These are phyloP conservation scores for Cantharellus cinnabarinus DNA, from an alignment of 768 basidiomycete species.

Conservation along the genomic window DNA sequence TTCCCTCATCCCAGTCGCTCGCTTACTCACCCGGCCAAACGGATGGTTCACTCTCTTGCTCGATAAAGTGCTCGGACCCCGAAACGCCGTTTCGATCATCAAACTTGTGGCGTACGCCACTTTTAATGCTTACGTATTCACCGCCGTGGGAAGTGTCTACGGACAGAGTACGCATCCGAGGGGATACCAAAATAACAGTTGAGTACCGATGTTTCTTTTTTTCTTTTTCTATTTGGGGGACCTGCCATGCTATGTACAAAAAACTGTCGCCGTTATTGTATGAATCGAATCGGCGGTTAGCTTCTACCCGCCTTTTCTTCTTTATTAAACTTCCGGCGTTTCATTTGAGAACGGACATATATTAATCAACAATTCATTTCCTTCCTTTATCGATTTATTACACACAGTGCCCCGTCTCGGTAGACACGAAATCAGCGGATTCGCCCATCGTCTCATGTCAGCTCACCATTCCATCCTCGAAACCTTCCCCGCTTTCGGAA, in stretches of 20 bases:
- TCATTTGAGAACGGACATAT: not conserved
- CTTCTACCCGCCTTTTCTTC: not conserved
- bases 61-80: not conserved
- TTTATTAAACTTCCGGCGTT: not conserved
- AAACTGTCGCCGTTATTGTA: too few species aligned
- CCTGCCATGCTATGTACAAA: too few species aligned
- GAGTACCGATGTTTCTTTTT: not conserved
- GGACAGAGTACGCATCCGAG: not conserved
- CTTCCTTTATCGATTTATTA: not conserved
- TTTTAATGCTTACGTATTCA: not conserved
- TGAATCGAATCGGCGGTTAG: too few species aligned
- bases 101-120: not conserved
- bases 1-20: constrained; percentile 1
- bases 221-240: not conserved
- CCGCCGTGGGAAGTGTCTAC: not conserved
- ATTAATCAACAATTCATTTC: too few species aligned
- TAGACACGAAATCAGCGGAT: not conserved
- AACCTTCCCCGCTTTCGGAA: not conserved
- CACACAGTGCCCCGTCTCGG: not conserved
- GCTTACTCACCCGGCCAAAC: not conserved
- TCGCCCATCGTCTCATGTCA: not conserved
- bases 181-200: not conserved
- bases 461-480: not conserved
- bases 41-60: not conserved
- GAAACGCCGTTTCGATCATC: not conserved